These are phyloP conservation scores for Suillus plorans DNA, from an alignment of 768 basidiomycete species.

Conservation along the genomic window DNA sequence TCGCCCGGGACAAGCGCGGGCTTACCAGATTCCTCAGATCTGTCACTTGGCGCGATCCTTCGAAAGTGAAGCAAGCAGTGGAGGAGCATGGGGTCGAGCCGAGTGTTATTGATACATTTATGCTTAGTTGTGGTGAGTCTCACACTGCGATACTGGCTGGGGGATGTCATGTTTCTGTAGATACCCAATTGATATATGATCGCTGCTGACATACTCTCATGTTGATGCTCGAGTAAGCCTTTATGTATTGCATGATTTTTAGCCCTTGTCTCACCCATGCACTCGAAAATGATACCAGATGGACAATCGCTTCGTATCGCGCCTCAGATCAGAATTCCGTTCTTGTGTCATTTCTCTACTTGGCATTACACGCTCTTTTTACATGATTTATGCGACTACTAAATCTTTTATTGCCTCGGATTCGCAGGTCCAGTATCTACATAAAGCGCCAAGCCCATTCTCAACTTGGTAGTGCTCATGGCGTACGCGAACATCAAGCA, in stretches of 20 bases:
- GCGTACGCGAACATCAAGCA: too few relatives aligned
- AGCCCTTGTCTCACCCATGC: too few relatives aligned
- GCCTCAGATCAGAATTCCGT: too few relatives aligned
- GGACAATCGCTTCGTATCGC: too few relatives aligned
- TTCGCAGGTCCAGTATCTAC: slow-evolving; percentile 86
- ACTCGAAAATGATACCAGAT: too few relatives aligned
- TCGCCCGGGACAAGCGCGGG: slow-evolving; percentile 87
- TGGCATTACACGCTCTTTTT: slow-evolving; percentile 65
- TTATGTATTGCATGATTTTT: too few relatives aligned
- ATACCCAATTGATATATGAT: slow-evolving; percentile 39
- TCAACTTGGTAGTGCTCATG: slow-evolving; percentile 69
- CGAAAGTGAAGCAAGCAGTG: slow-evolving; percentile 96
- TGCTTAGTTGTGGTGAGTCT: slow-evolving; percentile 87
- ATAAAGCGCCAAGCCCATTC: slow-evolving; percentile 96
- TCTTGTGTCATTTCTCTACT: too few relatives aligned
- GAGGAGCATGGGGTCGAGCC: slow-evolving; percentile 96
- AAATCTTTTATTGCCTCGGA: too few relatives aligned
- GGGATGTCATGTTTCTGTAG: not conserved
- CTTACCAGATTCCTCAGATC: slow-evolving; percentile 97
- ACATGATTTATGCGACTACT: too few relatives aligned
- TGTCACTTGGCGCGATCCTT: slow-evolving; percentile 95
- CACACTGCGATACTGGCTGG: not conserved
- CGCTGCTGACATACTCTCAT: slow-evolving; percentile 17
- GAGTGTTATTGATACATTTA: slow-evolving; percentile 92
- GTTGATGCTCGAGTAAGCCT: too few relatives aligned